Evolutionary conservation across 1,284 basidiomycete species (phyloP).

Genomic region (Earliella scabrosa): DNA sequence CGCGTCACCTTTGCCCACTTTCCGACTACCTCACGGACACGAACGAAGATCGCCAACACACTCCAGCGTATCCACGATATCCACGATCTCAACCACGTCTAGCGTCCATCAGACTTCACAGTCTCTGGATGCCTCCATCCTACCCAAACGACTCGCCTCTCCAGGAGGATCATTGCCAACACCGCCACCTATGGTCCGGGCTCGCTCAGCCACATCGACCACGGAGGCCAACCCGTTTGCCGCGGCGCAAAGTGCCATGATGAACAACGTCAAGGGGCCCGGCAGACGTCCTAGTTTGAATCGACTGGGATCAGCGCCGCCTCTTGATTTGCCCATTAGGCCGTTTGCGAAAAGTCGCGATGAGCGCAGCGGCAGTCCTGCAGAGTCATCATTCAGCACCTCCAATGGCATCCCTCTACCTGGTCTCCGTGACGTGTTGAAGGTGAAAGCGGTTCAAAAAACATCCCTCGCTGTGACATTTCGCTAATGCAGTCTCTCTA

Average conservation of each 20-base stretch:
- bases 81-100: conserved; percentile 32
- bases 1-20: conserved; percentile 23
- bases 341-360: conserved; percentile 46
- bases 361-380: conserved; percentile 53
- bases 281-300: conserved; percentile 45
- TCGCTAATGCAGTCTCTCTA: conserved; percentile 29
- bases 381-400: conserved; percentile 40
- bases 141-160: conserved; percentile 38
- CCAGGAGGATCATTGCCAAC: conserved; percentile 37
- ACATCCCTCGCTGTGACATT: background rate
- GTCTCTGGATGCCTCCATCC: conserved; percentile 54
- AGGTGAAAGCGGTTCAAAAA: conserved; percentile 45
- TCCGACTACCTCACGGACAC: conserved; percentile 28
- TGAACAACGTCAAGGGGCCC: conserved; percentile 19
- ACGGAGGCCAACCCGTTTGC: conserved; percentile 32
- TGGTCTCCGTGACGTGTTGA: conserved; percentile 73
- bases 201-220: conserved; percentile 55
- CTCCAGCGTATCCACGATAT: conserved; percentile 37
- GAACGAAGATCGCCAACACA: conserved; percentile 39
- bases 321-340: conserved; percentile 52
- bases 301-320: conserved; percentile 49
- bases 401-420: conserved; percentile 47
- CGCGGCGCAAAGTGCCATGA: conserved; percentile 14
- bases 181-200: conserved; percentile 46
- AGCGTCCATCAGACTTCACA: conserved; percentile 51